Evolutionary conservation across 306 rosid species (phyloP), one percentile per base, ranked within the genome.

Genomic region (Sechiopsis laciniata): DNA sequence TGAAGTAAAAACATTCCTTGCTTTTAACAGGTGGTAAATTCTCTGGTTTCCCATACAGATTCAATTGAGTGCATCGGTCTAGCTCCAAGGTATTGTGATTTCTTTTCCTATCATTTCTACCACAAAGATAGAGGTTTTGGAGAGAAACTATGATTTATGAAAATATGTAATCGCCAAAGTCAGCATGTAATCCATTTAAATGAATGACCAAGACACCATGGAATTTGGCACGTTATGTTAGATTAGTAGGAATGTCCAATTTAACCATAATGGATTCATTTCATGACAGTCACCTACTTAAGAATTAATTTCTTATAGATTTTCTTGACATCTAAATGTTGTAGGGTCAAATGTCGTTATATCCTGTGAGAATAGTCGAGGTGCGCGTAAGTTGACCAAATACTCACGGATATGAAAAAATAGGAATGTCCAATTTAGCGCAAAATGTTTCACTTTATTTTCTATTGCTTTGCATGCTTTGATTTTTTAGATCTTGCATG

Each of bases 1-100:
- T 68, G 21, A 46, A 68, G 22, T 50, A 20, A 42, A 42, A 14
- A 42, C 29, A 9, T 53, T 19, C 55, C 4, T 72, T 79, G 5
- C 79, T 62, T 37, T 73, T 56, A 75, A 81, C 85, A 94, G 99
- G 99, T 94, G 73, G 87, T 91, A 29, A 88, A 75, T 79, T 73
- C 92, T 21, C 81, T 85, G 78, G 57, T 78, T 79, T 77, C 96
- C 76, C 96, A 84, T 79, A 72, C 87, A 10, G 95, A 85, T 77
- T 91, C 99, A 55, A 80, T 91, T 0, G 99, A 94, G 77, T 87
- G 97, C 80, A 82, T 89, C 57, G 92, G 77, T 59, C 80, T 94
- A 62, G 78, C 92, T 7, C 86, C 88, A 71, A 89, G 97, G 97
- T 89, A 80, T 54, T 53, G 52, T 4, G 53, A 37, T 64, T 64